phyloP scores from a whole-genome alignment of 148 eudicot genomes.

The Silene latifolia region DNA sequence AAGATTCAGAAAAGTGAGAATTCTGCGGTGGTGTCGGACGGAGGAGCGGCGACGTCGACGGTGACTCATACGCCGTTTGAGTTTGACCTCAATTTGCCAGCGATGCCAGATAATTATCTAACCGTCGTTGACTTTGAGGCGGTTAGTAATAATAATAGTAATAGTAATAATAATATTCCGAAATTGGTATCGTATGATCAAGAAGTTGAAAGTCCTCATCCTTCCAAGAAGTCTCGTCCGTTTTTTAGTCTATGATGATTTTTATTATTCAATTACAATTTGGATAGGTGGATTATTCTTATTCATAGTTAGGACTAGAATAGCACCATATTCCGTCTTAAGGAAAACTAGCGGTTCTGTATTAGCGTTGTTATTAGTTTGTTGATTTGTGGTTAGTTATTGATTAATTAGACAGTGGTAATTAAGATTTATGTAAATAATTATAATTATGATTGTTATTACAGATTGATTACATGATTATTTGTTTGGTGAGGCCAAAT shows the following conservation, averaged over 20 bases:
- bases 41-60: slow-evolving; percentile 16
- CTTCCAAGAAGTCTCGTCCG: slow-evolving; percentile 48
- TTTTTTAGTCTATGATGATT: slow-evolving; percentile 11
- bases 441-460: not conserved
- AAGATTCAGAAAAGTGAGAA: not conserved
- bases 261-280: not conserved
- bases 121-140: slow-evolving; percentile 36
- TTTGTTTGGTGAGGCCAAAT: not conserved
- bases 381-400: not conserved
- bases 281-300: not conserved
- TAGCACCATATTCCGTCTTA: too few species aligned
- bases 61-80: slow-evolving; percentile 27
- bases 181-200: slow-evolving; percentile 34
- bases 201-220: slow-evolving; percentile 62
- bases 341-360: too few species aligned
- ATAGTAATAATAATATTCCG: slow-evolving; percentile 29
- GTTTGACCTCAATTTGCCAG: slow-evolving; percentile 59
- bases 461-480: not conserved
- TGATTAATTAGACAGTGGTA: not conserved
- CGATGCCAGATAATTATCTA: slow-evolving; percentile 39
- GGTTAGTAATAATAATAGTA: slow-evolving; percentile 30
- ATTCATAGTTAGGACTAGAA: not conserved
- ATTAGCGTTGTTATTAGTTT: not conserved
- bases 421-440: slow-evolving; percentile 6
- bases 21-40: slow-evolving; percentile 14